Conservation (phyloP, 192 early-diverging fungal species). For the Phycomyces nitens region DNA sequence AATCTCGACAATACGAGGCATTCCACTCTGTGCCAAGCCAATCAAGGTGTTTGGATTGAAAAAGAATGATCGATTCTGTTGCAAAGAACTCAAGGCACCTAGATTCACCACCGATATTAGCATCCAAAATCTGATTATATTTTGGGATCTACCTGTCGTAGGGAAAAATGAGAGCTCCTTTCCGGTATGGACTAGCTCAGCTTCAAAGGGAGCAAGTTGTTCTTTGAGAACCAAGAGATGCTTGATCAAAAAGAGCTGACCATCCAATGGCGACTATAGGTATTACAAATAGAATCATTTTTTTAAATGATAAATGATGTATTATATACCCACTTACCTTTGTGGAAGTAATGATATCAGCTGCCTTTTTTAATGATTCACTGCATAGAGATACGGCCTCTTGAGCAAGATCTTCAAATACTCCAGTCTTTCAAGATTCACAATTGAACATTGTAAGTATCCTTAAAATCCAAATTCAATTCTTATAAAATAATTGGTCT, state of each 20-base stretch:
- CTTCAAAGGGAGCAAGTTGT: slow-evolving; percentile 74
- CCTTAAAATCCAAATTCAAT: no score
- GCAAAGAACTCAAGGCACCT: slow-evolving; percentile 15
- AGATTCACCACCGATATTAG: background rate
- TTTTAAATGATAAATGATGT: background rate
- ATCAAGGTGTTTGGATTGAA: slow-evolving; percentile 31
- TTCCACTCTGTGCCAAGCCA: slow-evolving; percentile 27
- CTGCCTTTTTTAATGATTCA: slow-evolving; percentile 49
- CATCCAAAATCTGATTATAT: no score
- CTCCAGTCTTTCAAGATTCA: slow-evolving; percentile 40
- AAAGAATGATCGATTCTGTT: slow-evolving; percentile 17
- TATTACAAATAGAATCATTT: background rate
- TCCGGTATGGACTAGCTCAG: slow-evolving; percentile 67
- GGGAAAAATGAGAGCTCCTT: slow-evolving; percentile 65
- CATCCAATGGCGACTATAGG: slow-evolving; percentile 49
- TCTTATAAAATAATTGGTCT: slow-evolving; percentile 11
- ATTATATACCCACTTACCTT: slow-evolving; percentile 35
- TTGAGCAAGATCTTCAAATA: slow-evolving; percentile 87
- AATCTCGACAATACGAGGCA: slow-evolving; percentile 26
- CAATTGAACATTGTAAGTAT: slow-evolving; percentile 1
- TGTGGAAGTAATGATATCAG: slow-evolving; percentile 44
- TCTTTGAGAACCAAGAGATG: slow-evolving; percentile 83
- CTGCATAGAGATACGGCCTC: slow-evolving; percentile 75
- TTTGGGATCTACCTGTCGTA: slow-evolving; percentile 47
- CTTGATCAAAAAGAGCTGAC: slow-evolving; percentile 81